Conservation (phyloP, 257 asterid genomes). For the Datura wrightii region DNA sequence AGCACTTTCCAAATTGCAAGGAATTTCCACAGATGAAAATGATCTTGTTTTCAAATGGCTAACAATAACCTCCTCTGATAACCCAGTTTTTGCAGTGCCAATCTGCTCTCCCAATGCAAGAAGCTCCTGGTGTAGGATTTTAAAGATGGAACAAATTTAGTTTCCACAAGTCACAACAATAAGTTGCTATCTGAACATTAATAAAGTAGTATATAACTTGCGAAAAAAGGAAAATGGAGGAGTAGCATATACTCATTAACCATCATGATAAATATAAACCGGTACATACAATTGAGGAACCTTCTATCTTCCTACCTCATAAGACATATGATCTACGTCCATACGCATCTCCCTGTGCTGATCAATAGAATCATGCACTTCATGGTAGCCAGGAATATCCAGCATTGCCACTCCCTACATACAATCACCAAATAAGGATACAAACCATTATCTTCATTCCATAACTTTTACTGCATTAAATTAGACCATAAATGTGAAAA, state of each 20-base stretch:
- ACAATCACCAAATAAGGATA: conserved; percentile 15
- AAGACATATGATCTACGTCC: conserved; percentile 64
- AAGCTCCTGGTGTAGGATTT: conserved; percentile 67
- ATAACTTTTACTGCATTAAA: background rate
- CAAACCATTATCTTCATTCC: conserved; percentile 23
- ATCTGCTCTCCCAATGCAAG: conserved; percentile 90
- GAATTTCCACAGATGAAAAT: conserved; percentile 48
- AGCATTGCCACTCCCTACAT: conserved; percentile 74
- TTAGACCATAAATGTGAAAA: conserved; percentile 11
- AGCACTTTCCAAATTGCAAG: conserved; percentile 47
- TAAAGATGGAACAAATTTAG: background rate
- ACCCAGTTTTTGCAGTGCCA: conserved; percentile 81
- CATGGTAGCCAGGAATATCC: conserved; percentile 72
- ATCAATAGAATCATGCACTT: conserved; percentile 58
- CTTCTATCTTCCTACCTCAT: conserved; percentile 62
- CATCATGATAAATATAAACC: conserved; percentile 20
- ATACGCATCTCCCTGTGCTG: conserved; percentile 73
- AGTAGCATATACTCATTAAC: background rate
- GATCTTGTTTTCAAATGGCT: conserved; percentile 59
- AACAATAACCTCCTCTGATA: conserved; percentile 57
- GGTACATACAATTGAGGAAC: conserved; percentile 4
- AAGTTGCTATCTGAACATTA: background rate
- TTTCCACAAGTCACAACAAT: conserved; percentile 21
- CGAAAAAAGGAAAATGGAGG: background rate
- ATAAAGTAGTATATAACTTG: background rate